These are phyloP conservation scores for Hirschioporus abietinus DNA, from an alignment of 768 basidiomycete genomes.

Conservation along the genomic window DNA sequence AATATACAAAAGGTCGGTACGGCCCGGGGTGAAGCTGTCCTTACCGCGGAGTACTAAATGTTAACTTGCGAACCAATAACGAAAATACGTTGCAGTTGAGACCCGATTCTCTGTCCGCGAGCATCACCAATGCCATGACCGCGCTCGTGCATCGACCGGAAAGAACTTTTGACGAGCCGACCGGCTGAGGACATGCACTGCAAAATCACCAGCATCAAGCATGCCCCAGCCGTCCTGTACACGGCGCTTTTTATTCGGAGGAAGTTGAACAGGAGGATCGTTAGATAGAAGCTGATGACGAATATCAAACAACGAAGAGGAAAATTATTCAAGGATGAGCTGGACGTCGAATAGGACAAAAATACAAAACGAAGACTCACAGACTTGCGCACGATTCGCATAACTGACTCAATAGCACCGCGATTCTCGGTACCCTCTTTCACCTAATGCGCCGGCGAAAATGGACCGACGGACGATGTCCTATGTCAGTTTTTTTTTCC, in stretches of 20 bases:
- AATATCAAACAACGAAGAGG: neutral
- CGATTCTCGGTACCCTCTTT: slow-evolving; percentile 81
- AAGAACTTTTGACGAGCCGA: slow-evolving; percentile 69
- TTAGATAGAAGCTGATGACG: slow-evolving; percentile 47
- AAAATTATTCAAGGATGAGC: slow-evolving; percentile 7
- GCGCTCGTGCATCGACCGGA: neutral
- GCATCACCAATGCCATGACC: neutral
- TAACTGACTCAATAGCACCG: slow-evolving; percentile 72
- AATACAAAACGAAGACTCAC: slow-evolving; percentile 34
- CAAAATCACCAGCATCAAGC: slow-evolving; percentile 78
- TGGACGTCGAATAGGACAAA: slow-evolving; percentile 2
- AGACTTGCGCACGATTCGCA: slow-evolving; percentile 63
- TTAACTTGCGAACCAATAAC: neutral
- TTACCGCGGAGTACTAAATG: neutral
- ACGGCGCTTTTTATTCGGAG: slow-evolving; percentile 56
- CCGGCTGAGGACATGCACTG: slow-evolving; percentile 68
- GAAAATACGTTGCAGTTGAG: neutral
- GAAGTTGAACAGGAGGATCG: slow-evolving; percentile 54
- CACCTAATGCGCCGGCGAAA: slow-evolving; percentile 38
- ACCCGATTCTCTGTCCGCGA: neutral
- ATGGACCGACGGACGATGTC: neutral
- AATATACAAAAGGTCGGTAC: neutral
- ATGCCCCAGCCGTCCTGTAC: slow-evolving; percentile 75
- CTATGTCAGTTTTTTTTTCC: neutral
- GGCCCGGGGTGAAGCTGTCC: neutral